Base-by-base conservation (phyloP, 176 grass and related monocot species). In the Oryza longistaminata region DNA sequence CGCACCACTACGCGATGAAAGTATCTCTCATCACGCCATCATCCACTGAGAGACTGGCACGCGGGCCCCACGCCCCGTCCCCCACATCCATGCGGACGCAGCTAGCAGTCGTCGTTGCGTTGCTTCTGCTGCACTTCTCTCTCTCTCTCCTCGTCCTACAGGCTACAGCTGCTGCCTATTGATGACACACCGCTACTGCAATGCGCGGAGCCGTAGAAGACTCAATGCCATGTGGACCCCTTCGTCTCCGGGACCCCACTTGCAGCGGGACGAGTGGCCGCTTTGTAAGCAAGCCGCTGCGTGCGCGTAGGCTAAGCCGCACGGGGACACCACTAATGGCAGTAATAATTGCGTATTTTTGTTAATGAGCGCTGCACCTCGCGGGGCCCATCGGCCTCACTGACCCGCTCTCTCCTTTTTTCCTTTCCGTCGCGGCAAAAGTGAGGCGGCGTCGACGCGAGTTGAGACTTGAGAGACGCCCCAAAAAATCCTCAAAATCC, bases 351-450 rank as follows among this genome's bases (percentile, higher is more conserved):
- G 8, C 3, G 44, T 4, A 65, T 12, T 12, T 12, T 85, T 49
- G 71, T 70, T 71, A 71, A 66, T 37, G 25, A 73, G 67, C 72
- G 22, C 66, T n/a, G 75, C 61, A 43, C 44, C 17, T 69, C 62
- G 24, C 64, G 64, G 50, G 8, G 72, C 25, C 43, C 70, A 45
- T 75, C 34, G 3, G 4, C 0, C 22, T 11, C 6, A 31, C 9
- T 19, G 33, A 39, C 81, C 15, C 26, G 29, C 58, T 64, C 50
- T 11, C 29, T 31, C 29, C 35, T 58, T 69, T 69, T 84, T 62
- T 85, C 17, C 61, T 79, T 76, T 83, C 76, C 75, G 83, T 77
- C 83, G 87, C 87, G 86, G 90, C 86, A 86, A 85, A 88, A 73
- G 74, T 75, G 80, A 73, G 68, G 42, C 76, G 80, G 40, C 49